A percentile compares a stretch with the other conserved stretches of the same genome.
Evolutionary conservation across 352 stramenopile species (phyloP).

Genomic region (Phytophthora kernoviae): DNA sequence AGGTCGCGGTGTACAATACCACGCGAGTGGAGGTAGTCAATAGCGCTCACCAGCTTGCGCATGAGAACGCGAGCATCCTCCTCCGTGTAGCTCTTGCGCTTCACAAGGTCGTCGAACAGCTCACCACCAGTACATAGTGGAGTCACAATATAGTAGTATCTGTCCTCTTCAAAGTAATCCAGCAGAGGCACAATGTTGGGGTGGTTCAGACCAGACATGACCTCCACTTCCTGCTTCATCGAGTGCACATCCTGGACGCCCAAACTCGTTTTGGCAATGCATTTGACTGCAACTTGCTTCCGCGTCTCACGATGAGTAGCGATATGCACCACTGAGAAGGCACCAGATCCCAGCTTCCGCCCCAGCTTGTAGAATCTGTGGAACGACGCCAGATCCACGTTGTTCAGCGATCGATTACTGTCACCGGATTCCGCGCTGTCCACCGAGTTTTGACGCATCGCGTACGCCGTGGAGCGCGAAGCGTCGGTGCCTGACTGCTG

Average conservation of each 20-base stretch:
- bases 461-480: constrained; percentile 38
- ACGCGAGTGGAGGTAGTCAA: constrained; percentile 92
- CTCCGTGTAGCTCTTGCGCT: constrained; percentile 95
- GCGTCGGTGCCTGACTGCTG: constrained; percentile 26
- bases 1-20: constrained; percentile 93
- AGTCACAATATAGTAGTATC: constrained; percentile 86
- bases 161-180: constrained; percentile 75
- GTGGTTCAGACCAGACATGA: constrained; percentile 75
- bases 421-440: constrained; percentile 41
- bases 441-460: constrained; percentile 49
- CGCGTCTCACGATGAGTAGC: constrained; percentile 71
- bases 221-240: constrained; percentile 73
- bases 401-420: constrained; percentile 36
- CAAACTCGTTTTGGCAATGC: constrained; percentile 66
- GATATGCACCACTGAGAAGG: constrained; percentile 90
- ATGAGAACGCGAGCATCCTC: constrained; percentile 93
- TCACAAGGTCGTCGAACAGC: constrained; percentile 95
- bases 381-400: constrained; percentile 51
- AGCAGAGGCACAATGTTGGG: constrained; percentile 75
- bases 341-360: constrained; percentile 83
- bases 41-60: constrained; percentile 88
- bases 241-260: constrained; percentile 54
- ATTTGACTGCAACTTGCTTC: constrained; percentile 86
- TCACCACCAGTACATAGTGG: constrained; percentile 88
- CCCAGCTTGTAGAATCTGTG: constrained; percentile 83